Percentiles rank a stretch among this genome's conserved stretches.
These are phyloP conservation scores for Cyberlindnera amylophila DNA, from an alignment of 805 yeast species.

Conservation along the genomic window DNA sequence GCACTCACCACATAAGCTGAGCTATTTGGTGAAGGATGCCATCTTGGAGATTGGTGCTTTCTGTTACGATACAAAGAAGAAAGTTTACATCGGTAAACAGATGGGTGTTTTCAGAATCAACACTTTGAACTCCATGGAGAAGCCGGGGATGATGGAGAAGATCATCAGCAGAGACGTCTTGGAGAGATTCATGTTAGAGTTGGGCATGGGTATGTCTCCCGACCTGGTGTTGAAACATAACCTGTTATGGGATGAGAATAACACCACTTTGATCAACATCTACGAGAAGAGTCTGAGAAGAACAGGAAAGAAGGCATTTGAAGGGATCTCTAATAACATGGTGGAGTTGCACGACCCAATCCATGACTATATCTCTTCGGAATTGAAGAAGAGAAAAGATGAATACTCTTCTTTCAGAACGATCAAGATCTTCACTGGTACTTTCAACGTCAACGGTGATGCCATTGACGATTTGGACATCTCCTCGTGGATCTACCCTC, in stretches of 20 bases:
- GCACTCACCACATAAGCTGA: conserved; percentile 33
- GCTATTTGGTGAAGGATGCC: conserved; percentile 59
- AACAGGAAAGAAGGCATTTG: conserved; percentile 27
- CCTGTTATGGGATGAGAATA: conserved; percentile 89
- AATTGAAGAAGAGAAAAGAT: conserved; percentile 41
- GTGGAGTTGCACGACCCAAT: conserved; percentile 86
- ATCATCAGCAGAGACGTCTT: conserved; percentile 60
- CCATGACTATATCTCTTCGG: conserved; percentile 73
- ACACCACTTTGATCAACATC: conserved; percentile 76
- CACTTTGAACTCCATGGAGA: conserved; percentile 84
- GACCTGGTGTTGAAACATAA: conserved; percentile 50
- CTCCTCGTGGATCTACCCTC: conserved; percentile 76
- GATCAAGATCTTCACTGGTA: conserved; percentile 71
- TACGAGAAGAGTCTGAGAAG: conserved; percentile 45
- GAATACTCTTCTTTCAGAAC: conserved; percentile 53
- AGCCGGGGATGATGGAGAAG: conserved; percentile 72
- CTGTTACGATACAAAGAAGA: conserved; percentile 58
- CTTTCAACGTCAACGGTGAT: conserved; percentile 84
- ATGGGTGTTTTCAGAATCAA: conserved; percentile 88
- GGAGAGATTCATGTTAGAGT: conserved; percentile 35
- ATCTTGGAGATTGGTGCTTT: conserved; percentile 82
- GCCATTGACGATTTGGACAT: conserved; percentile 47
- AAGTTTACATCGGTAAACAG: conserved; percentile 71
- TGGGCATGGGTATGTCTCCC: conserved; percentile 34
- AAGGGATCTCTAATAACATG: conserved; percentile 27